These are phyloP conservation scores for Myriosclerotinia duriaeana DNA, from an alignment of 2,329 filamentous ascomycete species.

Conservation along the genomic window DNA sequence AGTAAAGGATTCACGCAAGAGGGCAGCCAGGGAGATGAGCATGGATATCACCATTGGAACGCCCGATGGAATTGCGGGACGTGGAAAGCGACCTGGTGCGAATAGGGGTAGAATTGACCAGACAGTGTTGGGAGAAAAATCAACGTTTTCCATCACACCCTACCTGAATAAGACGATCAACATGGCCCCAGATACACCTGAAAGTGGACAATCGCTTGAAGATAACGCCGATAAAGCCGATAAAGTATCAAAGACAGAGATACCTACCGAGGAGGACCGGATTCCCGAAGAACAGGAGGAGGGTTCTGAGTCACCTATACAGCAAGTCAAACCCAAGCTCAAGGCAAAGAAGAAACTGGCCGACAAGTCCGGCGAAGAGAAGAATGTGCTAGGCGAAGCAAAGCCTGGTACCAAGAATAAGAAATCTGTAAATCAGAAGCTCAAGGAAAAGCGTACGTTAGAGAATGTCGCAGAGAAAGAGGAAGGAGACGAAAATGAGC, in stretches of 20 bases:
- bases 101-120: slow-evolving; percentile 61
- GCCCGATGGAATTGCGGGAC: slow-evolving; percentile 48
- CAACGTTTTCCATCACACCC: slow-evolving; percentile 88
- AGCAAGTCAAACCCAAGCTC: slow-evolving; percentile 24
- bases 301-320: slow-evolving; percentile 16
- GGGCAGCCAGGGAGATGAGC: slow-evolving; percentile 46
- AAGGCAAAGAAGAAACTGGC: slow-evolving; percentile 33
- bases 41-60: slow-evolving; percentile 51
- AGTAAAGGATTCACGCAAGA: slow-evolving; percentile 42
- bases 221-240: background rate
- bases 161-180: slow-evolving; percentile 77
- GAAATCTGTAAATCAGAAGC: slow-evolving; percentile 40
- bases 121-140: slow-evolving; percentile 75
- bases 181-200: slow-evolving; percentile 47
- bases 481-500: slow-evolving; percentile 32
- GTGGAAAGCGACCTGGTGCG: slow-evolving; percentile 45
- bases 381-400: slow-evolving; percentile 46
- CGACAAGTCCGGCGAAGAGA: slow-evolving; percentile 38
- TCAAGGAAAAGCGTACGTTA: slow-evolving; percentile 38
- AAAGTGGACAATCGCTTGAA: slow-evolving; percentile 15
- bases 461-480: slow-evolving; percentile 47
- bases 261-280: slow-evolving; percentile 24
- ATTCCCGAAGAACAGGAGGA: slow-evolving; percentile 15
- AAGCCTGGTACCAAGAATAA: slow-evolving; percentile 40
- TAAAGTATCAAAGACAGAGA: slow-evolving; percentile 25